These are phyloP conservation scores for Ustilago crameri DNA, from an alignment of 1,284 basidiomycete species.

Conservation along the genomic window DNA sequence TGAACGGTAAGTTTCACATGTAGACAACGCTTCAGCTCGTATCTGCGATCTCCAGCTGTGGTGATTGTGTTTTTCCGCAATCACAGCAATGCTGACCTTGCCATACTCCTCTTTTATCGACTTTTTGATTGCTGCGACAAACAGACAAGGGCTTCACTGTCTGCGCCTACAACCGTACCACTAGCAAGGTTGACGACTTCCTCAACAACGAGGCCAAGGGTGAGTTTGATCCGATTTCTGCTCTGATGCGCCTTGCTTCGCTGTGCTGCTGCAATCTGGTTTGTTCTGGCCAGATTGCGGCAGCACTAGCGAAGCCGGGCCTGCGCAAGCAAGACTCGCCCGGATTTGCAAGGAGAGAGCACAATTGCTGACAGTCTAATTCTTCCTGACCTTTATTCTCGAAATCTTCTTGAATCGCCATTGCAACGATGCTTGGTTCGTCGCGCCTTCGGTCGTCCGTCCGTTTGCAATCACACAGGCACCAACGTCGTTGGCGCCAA, in stretches of 20 bases:
- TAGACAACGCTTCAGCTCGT: background rate
- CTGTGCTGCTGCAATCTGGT: background rate
- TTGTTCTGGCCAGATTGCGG: too few relatives aligned
- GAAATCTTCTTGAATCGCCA: background rate
- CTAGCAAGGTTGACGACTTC: conserved; percentile 95
- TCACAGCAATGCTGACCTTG: conserved; percentile 8
- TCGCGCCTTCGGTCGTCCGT: background rate
- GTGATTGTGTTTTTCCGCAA: background rate
- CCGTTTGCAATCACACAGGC: conserved; percentile 70
- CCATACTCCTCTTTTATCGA: background rate
- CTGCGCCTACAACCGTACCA: conserved; percentile 96
- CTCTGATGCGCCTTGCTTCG: background rate
- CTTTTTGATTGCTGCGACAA: background rate
- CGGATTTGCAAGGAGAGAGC: background rate
- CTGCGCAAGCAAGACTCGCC: background rate
- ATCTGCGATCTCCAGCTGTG: background rate
- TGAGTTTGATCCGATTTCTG: conserved; percentile 67
- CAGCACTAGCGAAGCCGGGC: background rate
- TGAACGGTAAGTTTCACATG: conserved; percentile 63
- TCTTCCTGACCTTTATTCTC: background rate
- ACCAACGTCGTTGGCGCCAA: conserved; percentile 94
- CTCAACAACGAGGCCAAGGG: conserved; percentile 97
- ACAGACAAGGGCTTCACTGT: conserved; percentile 96
- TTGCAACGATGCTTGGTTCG: background rate
- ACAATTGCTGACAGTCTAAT: conserved; percentile 9